Evolutionary conservation across 345 rosid species (phyloP).

Genomic region (Pugionium cornutum): DNA sequence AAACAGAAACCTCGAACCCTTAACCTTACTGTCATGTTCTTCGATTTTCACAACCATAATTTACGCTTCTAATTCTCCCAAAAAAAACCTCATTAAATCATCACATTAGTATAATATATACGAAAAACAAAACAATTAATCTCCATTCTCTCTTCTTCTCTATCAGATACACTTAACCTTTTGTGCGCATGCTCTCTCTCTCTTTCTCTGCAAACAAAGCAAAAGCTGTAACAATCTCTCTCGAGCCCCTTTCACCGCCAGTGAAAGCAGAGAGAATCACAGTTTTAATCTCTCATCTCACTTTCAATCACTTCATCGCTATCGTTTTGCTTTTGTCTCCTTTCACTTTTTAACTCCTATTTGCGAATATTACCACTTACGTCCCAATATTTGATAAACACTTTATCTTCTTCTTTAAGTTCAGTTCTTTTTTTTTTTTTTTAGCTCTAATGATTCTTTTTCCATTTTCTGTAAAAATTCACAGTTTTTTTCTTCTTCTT

Average conservation of each 20-base stretch:
- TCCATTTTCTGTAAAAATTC: neutral
- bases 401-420: slow-evolving; percentile 15
- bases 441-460: neutral
- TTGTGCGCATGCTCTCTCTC: slow-evolving; percentile 41
- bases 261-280: slow-evolving; percentile 38
- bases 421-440: slow-evolving; percentile 16
- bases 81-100: neutral
- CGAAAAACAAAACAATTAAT: no score
- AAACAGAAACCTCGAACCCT: slow-evolving; percentile 39
- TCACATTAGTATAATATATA: no score
- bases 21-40: slow-evolving; percentile 24
- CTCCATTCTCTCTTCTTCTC: neutral
- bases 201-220: neutral
- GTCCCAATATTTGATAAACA: neutral
- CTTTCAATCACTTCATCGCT: slow-evolving; percentile 31
- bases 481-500: slow-evolving; percentile 20
- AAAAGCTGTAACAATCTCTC: slow-evolving; percentile 42
- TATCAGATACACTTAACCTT: slow-evolving; percentile 30
- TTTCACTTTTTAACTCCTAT: slow-evolving; percentile 25
- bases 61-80: slow-evolving; percentile 22
- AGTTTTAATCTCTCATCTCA: slow-evolving; percentile 27
- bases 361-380: slow-evolving; percentile 30
- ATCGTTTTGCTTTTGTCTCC: slow-evolving; percentile 35
- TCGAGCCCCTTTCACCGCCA: slow-evolving; percentile 44
- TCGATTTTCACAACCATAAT: slow-evolving; percentile 23